Evolutionary conservation across 2,329 filamentous ascomycete species (phyloP), one percentile per base, ranked within the genome.

Genomic region (Colletotrichum lupini): DNA sequence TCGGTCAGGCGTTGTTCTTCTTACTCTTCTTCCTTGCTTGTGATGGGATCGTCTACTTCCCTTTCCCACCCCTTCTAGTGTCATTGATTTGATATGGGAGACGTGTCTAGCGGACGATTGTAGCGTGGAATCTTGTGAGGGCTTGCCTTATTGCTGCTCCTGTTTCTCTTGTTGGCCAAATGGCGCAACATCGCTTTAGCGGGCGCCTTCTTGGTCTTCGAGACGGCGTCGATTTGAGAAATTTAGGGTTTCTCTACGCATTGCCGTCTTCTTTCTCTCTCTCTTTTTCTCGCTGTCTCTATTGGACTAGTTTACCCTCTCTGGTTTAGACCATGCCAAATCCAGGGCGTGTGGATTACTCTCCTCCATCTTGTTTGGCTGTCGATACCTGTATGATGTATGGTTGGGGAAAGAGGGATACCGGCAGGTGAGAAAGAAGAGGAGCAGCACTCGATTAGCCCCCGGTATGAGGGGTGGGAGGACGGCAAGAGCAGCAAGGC

Each of bases 101-200:
- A 68, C 64, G 46, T 68, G 57, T 72, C 68, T 72, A 68, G 64
- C 57, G 64, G 68, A 46, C 49, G 64, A 49, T 61, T 57, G 64
- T 57, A 30, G 64, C 22, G 46, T 67, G 32, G 32, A 35, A 35
- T 12, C 19, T 24, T 62, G n/a, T 28, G 42, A 42, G 14, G 16
- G 14, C 37, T 42, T 19, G 37, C 37, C 37, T 42, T 42, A 3
- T 42, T 42, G 37, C 37, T 19, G 37, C 49, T 64, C 8, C n/a
- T 55, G 19, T 30, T 49, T 65, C 53, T 49, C 55, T 56, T 42
- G 24, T 56, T 42, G 30, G 49, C 19, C n/a, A 11, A 59, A 69
- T 49, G 37, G 70, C 70, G 70, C 19, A 56, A 46, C 1, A 57
- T 28, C 19, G 42, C 28, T n/a, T 30, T 70, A 68, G 64, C 46